Conservation (phyloP, 805 yeast genomes). For the Saturnispora ahearnii region DNA sequence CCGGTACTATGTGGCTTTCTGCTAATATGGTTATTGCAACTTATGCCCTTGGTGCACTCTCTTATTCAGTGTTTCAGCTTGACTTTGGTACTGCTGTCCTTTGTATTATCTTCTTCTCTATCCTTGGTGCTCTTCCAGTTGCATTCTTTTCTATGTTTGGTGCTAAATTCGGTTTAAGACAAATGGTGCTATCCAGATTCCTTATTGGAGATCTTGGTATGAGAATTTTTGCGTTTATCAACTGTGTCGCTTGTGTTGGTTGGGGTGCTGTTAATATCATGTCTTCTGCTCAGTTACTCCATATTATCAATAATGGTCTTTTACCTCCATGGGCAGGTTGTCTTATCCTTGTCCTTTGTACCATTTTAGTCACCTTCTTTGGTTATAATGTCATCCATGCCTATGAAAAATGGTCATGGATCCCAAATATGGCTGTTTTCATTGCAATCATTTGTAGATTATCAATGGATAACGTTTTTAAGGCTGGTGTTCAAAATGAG, state of each 20-base stretch:
- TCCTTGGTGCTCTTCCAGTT: slow-evolving; percentile 68
- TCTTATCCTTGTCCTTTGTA: slow-evolving; percentile 55
- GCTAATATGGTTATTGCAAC: slow-evolving; percentile 86
- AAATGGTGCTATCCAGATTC: slow-evolving; percentile 73
- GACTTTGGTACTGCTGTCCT: slow-evolving; percentile 67
- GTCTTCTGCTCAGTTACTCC: slow-evolving; percentile 77
- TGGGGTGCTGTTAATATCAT: slow-evolving; percentile 93
- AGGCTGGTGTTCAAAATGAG: slow-evolving; percentile 34
- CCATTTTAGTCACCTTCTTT: slow-evolving; percentile 67
- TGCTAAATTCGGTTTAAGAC: slow-evolving; percentile 77
- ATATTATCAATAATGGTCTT: slow-evolving; percentile 55
- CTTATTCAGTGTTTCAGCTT: slow-evolving; percentile 51
- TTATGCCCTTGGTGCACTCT: slow-evolving; percentile 66
- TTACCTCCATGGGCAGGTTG: slow-evolving; percentile 92
- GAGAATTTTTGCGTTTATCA: slow-evolving; percentile 69
- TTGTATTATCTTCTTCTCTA: slow-evolving; percentile 60
- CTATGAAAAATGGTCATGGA: slow-evolving; percentile 83
- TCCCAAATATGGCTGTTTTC: slow-evolving; percentile 68
- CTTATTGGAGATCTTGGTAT: slow-evolving; percentile 68
- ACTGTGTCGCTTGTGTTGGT: slow-evolving; percentile 81
- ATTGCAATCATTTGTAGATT: slow-evolving; percentile 73
- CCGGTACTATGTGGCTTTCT: slow-evolving; percentile 86
- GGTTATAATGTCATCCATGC: slow-evolving; percentile 77
- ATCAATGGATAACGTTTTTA: slow-evolving; percentile 56
- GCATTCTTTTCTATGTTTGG: slow-evolving; percentile 81